Base-by-base conservation (phyloP, 257 asterid species). In the Solanum dulcamara region DNA sequence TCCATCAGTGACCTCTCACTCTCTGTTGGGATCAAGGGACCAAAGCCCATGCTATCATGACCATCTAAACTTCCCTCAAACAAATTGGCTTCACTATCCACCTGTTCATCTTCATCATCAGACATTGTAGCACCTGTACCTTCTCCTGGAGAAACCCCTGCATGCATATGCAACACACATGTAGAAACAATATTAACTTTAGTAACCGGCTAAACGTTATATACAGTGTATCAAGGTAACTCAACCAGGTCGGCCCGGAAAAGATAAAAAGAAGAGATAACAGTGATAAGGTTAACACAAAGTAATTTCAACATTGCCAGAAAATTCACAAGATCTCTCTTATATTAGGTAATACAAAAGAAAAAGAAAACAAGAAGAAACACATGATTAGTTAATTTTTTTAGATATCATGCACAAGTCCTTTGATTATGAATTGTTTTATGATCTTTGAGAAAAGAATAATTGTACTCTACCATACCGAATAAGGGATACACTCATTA, bases 61-160 rank as follows among this genome's bases (percentile, higher is more conserved):
- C 91, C 92, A 57, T 88, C 93, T 28, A 88, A 72, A 86, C 92
- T 84, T 64, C 89, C 90, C 67, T 90, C 94, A 13, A 87, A 89
- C 85, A 90, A 46, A 86, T 90, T 88, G 66, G 88, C 85, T 70
- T 92, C 92, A 75, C 91, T 87, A 51, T 89, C 94, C 50, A 84
- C 90, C 80, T 84, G 91, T 33, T 88, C 93, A 22, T 92, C 92
- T 7, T 92, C 94, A 38, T 90, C 94, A 85, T 92, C 94, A 3
- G 94, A 90, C 94, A 90, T 92, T 37, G 94, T 92, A 24, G 91
- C 91, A 2, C 93, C 92, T 28, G 92, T 92, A 42, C 94, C 94
- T 86, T 92, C 93, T 75, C 93, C 93, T 28, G 91, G 94, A 44
- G 94, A 89, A 53, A 89, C 91, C 48, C 94, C 94, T 92, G 88